Base-by-base conservation (phyloP, 345 rosid species). In the Aethionema arabicum region DNA sequence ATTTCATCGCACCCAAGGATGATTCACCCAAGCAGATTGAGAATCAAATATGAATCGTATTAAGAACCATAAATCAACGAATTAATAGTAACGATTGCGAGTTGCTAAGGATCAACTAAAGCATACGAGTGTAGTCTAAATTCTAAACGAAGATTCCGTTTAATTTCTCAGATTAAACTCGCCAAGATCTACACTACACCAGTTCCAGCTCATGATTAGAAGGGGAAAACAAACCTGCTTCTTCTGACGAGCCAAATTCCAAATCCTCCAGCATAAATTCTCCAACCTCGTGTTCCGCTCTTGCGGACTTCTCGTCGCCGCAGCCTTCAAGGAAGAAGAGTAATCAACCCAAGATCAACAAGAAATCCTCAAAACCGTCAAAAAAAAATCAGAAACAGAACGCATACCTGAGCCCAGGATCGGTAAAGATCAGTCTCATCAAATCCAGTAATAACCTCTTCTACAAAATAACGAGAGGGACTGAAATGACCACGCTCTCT, bases 361-460 rank as follows among this genome's bases (percentile, higher is more conserved):
- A 8, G 35, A 3, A 31, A 31, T 6, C 21, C 6, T 58, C 30
- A 39, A 44, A 15, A 48, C 13, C 16, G n/a, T 16, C 3, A 27
- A 42, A 45, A 36, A 33, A 7, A 5, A 46, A 32, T 8, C 8
- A 0, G 37, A 57, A 53, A 55, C 27, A n/a, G 50, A 37, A 11
- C 0, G 8, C 0, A 38, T 60, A 87, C 96, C 70, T 77, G 83
- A 59, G 77, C 77, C 96, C 96, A 87, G 6, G 96, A 79, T 62
- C 96, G 96, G 59, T 87, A 84, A 62, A 90, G 96, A 80, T 90
- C 97, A 72, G 90, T 85, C 81, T 88, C 95, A 66, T 86, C 95
- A 72, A 78, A 83, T 53, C 89, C 83, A 37, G 88, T 80, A 79
- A 85, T 83, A 63, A 88, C 96, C 61, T 85, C 85, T 38, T 85